phyloP scores from a whole-genome alignment of 768 basidiomycete genomes.

The Mycena chlorophos region DNA sequence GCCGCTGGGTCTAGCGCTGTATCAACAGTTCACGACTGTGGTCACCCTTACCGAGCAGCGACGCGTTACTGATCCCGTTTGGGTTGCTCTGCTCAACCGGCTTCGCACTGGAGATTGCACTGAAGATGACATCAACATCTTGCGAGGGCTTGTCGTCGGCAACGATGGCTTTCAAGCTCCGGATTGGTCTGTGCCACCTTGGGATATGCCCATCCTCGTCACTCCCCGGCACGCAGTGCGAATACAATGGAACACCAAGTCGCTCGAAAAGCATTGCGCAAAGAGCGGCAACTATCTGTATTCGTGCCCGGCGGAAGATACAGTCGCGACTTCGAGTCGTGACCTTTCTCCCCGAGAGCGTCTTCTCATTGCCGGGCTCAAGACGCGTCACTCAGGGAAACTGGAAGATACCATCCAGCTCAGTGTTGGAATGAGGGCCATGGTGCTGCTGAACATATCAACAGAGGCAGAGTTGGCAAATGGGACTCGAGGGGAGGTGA shows the following conservation, averaged over 20 bases:
- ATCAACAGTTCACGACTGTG: no score
- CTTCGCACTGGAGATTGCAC: slow-evolving; percentile 30
- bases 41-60: no score
- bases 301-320: neutral
- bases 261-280: neutral
- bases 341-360: neutral
- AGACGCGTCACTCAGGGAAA: neutral
- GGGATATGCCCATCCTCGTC: neutral
- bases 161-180: neutral
- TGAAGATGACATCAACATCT: slow-evolving; percentile 28
- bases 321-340: neutral
- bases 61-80: slow-evolving; percentile 31
- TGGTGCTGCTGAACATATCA: slow-evolving; percentile 8
- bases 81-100: slow-evolving; percentile 31
- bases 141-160: slow-evolving; percentile 22
- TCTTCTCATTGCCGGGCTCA: neutral
- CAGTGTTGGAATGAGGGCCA: slow-evolving; percentile 4
- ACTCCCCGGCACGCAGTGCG: neutral
- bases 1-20: no score
- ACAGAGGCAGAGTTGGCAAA: slow-evolving; percentile 9
- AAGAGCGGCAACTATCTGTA: neutral
- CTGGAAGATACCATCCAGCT: neutral
- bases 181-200: neutral
- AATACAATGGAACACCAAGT: neutral
- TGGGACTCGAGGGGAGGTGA: slow-evolving; percentile 1